Evolutionary conservation across 371 early-diverging fungal species (phyloP), one percentile per base, ranked within the genome.

Genomic region (Gilbertella persicaria): DNA sequence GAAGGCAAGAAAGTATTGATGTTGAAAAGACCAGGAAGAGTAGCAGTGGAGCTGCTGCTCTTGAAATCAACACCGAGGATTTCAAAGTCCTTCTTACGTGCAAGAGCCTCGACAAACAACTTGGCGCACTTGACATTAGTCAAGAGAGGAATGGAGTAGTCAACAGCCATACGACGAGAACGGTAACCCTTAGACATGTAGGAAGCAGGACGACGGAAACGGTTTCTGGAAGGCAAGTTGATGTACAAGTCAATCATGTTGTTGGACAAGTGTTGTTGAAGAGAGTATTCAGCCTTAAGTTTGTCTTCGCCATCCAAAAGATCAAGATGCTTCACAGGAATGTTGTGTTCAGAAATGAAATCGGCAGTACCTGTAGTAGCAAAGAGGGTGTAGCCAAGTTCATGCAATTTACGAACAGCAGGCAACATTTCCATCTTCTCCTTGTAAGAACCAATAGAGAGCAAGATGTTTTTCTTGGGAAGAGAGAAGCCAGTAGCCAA

Each of bases 121-220:
- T 93, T 95, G 65, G 97, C 98, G 68, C 95, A 95, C 79, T 98
- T 97, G 79, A 95, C 86, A 70, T 98, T 96, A 67, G 95, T 98
- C 71, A 98, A 92, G 62, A 98, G 74, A n/a, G 97, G 96, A 47
- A 98, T 83, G 30, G 91, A 91, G 61, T 92, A 90, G 73, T 98
- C 98, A 23, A 97, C 94, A 26, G 97, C 96, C 91, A 96, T 90
- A 75, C 98, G 88, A 53, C 98, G 90, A 43, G 92, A 89, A 54
- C 88, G 83, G 79, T 98, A 98, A 36, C 96, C 98, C 66, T 90
- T 89, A 46, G 88, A 87, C 83, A 98, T 91, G 80, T 96, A 98
- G 54, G 88, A 87, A 19, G 97, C 95, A 50, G 96, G 97, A 36
- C 97, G 88, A 46, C 97, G 89, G 91, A 86, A 97, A 41, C 88